Conservation (phyloP, 129 eudicot genomes). For the Flaveria linearis region DNA sequence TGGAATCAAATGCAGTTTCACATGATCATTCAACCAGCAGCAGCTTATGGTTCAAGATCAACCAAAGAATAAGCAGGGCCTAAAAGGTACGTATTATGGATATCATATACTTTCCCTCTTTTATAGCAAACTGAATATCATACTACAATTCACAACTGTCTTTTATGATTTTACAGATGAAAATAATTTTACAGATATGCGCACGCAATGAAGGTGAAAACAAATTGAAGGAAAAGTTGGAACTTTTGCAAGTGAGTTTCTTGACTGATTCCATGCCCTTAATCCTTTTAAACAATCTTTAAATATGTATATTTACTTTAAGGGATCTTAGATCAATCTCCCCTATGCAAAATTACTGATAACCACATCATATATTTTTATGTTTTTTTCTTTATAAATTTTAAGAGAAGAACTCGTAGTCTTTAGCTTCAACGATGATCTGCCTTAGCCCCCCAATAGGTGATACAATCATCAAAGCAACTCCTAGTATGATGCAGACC, state of each 20-base stretch:
- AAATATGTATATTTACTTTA: slow-evolving; percentile 3
- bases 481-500: slow-evolving; percentile 69
- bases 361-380: slow-evolving; percentile 18
- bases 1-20: not conserved
- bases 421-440: slow-evolving; percentile 66
- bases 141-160: not conserved
- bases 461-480: slow-evolving; percentile 57
- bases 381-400: not conserved
- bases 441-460: slow-evolving; percentile 78
- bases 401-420: slow-evolving; percentile 58
- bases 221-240: slow-evolving; percentile 11
- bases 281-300: slow-evolving; percentile 20
- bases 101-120: not conserved
- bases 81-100: not conserved
- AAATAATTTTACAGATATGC: slow-evolving; percentile 19
- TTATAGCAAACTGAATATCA: not conserved
- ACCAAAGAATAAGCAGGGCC: not conserved
- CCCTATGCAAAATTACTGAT: not conserved
- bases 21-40: not conserved
- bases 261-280: slow-evolving; percentile 20
- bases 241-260: slow-evolving; percentile 20
- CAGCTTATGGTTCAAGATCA: not conserved
- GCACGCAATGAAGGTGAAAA: not conserved
- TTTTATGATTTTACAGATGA: slow-evolving; percentile 13
- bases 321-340: not conserved